These are phyloP conservation scores for Taphrina pruni DNA, from an alignment of 1,139 yeast genomes.

Conservation along the genomic window DNA sequence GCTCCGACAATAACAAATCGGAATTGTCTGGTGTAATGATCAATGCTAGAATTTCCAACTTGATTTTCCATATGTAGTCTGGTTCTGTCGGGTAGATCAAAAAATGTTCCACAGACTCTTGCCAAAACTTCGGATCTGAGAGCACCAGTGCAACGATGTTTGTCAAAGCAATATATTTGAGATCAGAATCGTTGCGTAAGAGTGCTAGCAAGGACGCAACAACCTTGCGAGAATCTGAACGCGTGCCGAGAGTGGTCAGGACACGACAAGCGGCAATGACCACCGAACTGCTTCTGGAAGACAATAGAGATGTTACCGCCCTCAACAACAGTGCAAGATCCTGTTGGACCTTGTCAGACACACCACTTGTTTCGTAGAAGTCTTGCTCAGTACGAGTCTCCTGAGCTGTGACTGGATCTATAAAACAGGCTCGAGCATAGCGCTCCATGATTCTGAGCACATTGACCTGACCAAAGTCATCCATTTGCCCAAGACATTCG, in stretches of 20 bases:
- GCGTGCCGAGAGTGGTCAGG: conserved; percentile 61
- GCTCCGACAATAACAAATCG: conserved; percentile 64
- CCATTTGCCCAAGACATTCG: conserved; percentile 61
- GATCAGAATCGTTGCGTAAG: conserved; percentile 52
- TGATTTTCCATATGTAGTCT: conserved; percentile 58
- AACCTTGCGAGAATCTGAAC: conserved; percentile 55
- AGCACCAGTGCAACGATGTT: conserved; percentile 52
- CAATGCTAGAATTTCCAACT: conserved; percentile 68
- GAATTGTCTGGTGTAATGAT: conserved; percentile 63
- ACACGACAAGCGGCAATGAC: conserved; percentile 67
- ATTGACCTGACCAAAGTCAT: conserved; percentile 75
- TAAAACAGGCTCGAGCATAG: conserved; percentile 67
- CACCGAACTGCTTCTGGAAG: conserved; percentile 51
- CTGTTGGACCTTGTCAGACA: conserved; percentile 56
- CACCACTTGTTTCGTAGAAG: conserved; percentile 39
- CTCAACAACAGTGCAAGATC: conserved; percentile 50
- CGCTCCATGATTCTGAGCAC: conserved; percentile 68
- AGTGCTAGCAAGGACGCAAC: conserved; percentile 60
- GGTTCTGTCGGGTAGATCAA: conserved; percentile 67
- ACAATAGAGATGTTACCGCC: conserved; percentile 1
- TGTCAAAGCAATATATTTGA: conserved; percentile 51
- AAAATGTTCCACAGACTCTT: conserved; percentile 60
- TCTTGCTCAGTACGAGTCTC: conserved; percentile 36
- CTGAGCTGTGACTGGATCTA: conserved; percentile 41
- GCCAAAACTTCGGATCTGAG: conserved; percentile 57